Percentiles rank a stretch among this genome's conserved stretches.
These are phyloP conservation scores for Halenospora varia DNA, from an alignment of 495 filamentous ascomycete species.

Conservation along the genomic window DNA sequence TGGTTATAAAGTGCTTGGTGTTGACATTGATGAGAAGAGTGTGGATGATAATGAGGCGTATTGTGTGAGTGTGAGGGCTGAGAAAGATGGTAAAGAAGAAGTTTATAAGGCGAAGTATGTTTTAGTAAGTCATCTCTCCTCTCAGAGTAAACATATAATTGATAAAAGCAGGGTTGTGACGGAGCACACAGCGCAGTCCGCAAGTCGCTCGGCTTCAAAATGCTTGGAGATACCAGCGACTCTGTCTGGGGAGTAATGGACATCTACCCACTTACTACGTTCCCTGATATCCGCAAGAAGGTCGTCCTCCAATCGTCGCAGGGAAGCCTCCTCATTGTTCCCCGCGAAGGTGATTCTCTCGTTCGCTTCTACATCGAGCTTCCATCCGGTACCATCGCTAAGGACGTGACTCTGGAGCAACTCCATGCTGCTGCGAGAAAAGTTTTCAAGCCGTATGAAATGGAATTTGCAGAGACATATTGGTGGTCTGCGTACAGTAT, in stretches of 20 bases:
- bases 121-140: conserved; percentile 43
- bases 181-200: conserved; percentile 71
- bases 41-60: conserved; percentile 41
- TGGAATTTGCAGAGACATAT: conserved; percentile 40
- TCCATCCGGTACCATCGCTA: conserved; percentile 29
- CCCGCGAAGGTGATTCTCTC: conserved; percentile 59
- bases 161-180: conserved; percentile 80
- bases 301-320: conserved; percentile 46
- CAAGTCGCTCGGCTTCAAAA: conserved; percentile 60
- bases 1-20: conserved; percentile 48
- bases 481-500: conserved; percentile 67
- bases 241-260: conserved; percentile 85
- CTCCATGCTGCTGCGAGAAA: conserved; percentile 53
- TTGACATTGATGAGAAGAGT: conserved; percentile 45
- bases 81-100: conserved; percentile 47
- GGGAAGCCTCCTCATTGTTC: conserved; percentile 59
- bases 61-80: conserved; percentile 49
- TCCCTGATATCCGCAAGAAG: conserved; percentile 69
- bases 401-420: conserved; percentile 47
- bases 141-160: no score
- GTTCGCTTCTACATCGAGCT: conserved; percentile 62
- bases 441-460: conserved; percentile 50
- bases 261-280: conserved; percentile 66
- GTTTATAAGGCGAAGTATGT: conserved; percentile 63
- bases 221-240: conserved; percentile 73